Base-by-base conservation (phyloP, 305 asterid genomes). In the Caryopteris hybrid region DNA sequence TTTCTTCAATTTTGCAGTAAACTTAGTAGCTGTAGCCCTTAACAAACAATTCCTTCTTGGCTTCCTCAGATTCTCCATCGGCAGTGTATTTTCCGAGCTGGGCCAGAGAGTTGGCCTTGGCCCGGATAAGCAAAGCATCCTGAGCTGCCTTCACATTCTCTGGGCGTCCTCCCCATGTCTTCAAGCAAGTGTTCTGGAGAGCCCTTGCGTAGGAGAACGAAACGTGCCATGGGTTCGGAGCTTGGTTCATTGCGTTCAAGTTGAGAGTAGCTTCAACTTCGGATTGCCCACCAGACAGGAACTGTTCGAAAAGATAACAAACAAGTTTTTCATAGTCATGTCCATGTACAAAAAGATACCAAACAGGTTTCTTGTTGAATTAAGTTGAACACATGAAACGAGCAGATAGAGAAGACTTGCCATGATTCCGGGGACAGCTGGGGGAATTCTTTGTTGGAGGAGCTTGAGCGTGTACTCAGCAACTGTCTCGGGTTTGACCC, bases 221-320 rank as follows among this genome's bases (percentile, higher is more conserved):
- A 23, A 90, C 95, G 73, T 88, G 97, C 97, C 97, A 90, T 1
- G 96, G 96, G 88, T 86, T 90, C 17, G 96, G 86, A 41, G 90
- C 66, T 79, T 88, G 97, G 88, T 90, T 88, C 97, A 90, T 90
- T 18, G 97, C 97, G 17, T 90, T 84, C 86, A 90, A 77, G 86
- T 90, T 90, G 61, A 83, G 70, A 47, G 97, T 90, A 0, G 96
- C 97, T 76, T 90, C 97, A 31, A 86, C 95, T 79, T 90, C 96
- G 9, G 97, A 88, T 76, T 90, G 97, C 27, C 97, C 97, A 57
- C 97, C 97, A 20, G 97, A 90, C 88, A 90, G 86, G 79, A 90
- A 90, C 97, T 90, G 89, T 47, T 14, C 69, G 51, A 56, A 39
- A 63, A 2, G 60, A 16, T 6, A 8, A 6, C 8, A 64, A 63